phyloP scores from a whole-genome alignment of 768 basidiomycete genomes.

The Fomitopsis pulvina region DNA sequence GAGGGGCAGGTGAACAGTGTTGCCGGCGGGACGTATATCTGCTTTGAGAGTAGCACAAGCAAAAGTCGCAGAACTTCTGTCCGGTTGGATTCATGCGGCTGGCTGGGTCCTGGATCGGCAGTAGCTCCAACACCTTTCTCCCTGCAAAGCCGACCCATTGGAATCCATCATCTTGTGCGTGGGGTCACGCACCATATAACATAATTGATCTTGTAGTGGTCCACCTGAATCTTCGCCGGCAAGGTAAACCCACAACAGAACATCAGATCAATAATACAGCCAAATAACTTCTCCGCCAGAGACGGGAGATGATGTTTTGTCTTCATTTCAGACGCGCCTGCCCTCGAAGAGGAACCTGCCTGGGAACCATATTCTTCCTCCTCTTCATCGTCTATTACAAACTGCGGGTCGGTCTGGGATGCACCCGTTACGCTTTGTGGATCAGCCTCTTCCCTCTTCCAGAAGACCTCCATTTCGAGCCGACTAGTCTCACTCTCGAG shows the following conservation, averaged over 20 bases:
- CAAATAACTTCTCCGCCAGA: conserved; percentile 74
- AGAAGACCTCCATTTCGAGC: conserved; percentile 78
- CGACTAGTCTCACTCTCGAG: conserved; percentile 61
- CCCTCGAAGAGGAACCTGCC: conserved; percentile 7
- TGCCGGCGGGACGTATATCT: conserved; percentile 76
- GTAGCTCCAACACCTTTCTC: conserved; percentile 94
- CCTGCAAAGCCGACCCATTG: conserved; percentile 37
- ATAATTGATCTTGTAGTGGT: conserved; percentile 80
- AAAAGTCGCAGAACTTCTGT: conserved; percentile 87
- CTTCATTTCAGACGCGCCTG: conserved; percentile 3
- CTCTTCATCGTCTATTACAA: conserved; percentile 86
- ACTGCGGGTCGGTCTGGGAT: conserved; percentile 45
- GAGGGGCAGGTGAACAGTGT: conserved; percentile 69
- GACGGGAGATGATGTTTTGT: conserved; percentile 58
- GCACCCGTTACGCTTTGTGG: conserved; percentile 22
- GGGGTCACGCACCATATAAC: conserved; percentile 66
- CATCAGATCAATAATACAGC: conserved; percentile 74
- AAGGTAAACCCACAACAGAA: conserved; percentile 95
- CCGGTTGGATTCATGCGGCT: conserved; percentile 71
- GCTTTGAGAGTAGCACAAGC: conserved; percentile 81
- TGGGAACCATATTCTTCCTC: conserved; percentile 24
- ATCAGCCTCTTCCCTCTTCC: conserved; percentile 59
- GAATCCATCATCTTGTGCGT: background rate
- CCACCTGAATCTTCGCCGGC: conserved; percentile 67
- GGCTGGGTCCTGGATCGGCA: conserved; percentile 56